Evolutionary conservation across 768 basidiomycete species (phyloP).

Genomic region (Podaxis sp.): DNA sequence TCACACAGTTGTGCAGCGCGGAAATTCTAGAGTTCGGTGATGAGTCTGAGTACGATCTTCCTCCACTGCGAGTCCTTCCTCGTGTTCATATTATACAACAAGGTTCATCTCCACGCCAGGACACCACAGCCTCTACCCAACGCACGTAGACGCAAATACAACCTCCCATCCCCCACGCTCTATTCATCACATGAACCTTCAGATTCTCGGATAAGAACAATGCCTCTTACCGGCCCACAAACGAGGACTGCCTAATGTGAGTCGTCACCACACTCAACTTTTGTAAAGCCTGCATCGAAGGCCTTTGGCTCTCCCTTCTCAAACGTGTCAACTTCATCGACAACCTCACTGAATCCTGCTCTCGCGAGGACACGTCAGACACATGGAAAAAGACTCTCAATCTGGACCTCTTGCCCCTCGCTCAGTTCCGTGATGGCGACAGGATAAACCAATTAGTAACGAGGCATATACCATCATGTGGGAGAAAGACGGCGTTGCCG

Average conservation of each 20-base stretch:
- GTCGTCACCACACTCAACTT: constrained; percentile 67
- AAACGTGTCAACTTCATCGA: constrained; percentile 64
- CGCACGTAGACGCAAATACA: constrained; percentile 42
- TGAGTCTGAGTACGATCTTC: constrained; percentile 46
- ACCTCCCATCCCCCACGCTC: neutral
- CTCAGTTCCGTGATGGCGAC: constrained; percentile 44
- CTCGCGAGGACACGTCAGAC: neutral
- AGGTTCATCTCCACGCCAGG: constrained; percentile 63
- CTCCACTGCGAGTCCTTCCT: neutral
- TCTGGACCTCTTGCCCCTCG: constrained; percentile 60
- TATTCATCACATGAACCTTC: neutral
- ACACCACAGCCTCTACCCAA: constrained; percentile 70
- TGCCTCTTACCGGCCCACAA: constrained; percentile 79
- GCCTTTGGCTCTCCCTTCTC: constrained; percentile 69
- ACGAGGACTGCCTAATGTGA: constrained; percentile 84
- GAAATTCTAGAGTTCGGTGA: constrained; percentile 75
- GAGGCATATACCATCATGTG: constrained; percentile 56
- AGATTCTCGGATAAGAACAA: constrained; percentile 65
- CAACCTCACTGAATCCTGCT: constrained; percentile 41
- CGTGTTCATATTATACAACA: neutral
- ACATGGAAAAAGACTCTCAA: constrained; percentile 35
- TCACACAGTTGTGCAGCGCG: constrained; percentile 74
- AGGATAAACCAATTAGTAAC: constrained; percentile 20
- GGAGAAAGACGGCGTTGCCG: constrained; percentile 44
- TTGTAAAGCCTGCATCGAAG: constrained; percentile 73